Base-by-base conservation (phyloP, 1,284 basidiomycete genomes). In the Gomphus bonarii region DNA sequence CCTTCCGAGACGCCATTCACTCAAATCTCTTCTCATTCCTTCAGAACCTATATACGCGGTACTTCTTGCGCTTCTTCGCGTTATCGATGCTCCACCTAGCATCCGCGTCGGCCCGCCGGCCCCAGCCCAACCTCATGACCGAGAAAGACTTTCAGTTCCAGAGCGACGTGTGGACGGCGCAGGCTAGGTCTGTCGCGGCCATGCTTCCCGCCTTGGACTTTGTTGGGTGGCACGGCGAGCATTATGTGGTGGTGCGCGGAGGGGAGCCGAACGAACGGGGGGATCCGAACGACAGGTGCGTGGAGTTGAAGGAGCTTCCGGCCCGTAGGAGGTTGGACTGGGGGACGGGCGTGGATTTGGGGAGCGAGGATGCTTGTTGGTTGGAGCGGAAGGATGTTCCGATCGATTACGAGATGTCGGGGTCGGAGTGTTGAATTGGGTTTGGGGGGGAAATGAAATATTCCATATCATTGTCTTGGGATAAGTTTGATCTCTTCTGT, bases 351-450 rank as follows among this genome's bases (percentile, higher is more conserved):
- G 81, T 84, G 14, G 81, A 85, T 68, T 67, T 85, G 50, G 82
- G 82, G 12, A 74, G 74, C 31, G 77, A 79, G 33, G 82, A 84
- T 65, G 80, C 79, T 33, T 73, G 76, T 46, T 84, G 82, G 82
- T 68, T 84, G 67, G 82, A 85, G 69, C 70, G 81, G 61, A 84
- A 82, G 68, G 81, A 85, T 63, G 78, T 85, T 14, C 81, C 81
- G 58, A 83, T 84, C 68, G 82, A 84, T 67, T 84, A 82, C 67
- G 82, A 84, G 70, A 75, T 77, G 69, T 76, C 81, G 7, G 59
- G 59, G 3, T 46, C 57, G 51, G 59, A 60, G 33, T 28, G 30
- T 31, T 58, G 31, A 52, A 18, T 12, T 10, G 8, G 25, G 7
- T 12, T 5, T n/a, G 14, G 47, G 25, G 25, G 25, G n/a, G n/a